Evolutionary conservation across 768 basidiomycete genomes (phyloP).

Genomic region (Goffeauzyma gilvescens): DNA sequence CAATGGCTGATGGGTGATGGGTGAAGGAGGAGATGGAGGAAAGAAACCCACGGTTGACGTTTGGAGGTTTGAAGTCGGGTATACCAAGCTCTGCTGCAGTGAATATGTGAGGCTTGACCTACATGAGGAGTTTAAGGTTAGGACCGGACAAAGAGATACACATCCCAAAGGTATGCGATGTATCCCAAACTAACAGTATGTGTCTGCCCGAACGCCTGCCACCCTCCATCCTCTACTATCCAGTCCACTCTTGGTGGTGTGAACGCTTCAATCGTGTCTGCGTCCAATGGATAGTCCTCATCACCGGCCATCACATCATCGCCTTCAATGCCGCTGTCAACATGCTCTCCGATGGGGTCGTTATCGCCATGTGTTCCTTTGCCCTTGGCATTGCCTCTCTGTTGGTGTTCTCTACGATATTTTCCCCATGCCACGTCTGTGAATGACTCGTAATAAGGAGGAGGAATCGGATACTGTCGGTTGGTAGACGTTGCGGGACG

Average conservation of each 20-base stretch:
- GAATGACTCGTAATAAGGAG: constrained; percentile 7
- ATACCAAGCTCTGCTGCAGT: constrained; percentile 1
- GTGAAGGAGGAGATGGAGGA: too few relatives aligned
- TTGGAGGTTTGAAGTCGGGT: constrained; percentile 2
- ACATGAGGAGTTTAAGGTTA: not conserved
- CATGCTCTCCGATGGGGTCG: too few relatives aligned
- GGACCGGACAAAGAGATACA: not conserved
- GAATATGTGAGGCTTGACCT: not conserved
- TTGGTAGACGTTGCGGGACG: not conserved
- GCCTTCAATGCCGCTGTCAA: too few relatives aligned
- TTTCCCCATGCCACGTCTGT: constrained; percentile 2
- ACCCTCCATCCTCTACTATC: constrained; percentile 3
- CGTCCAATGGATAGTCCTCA: too few relatives aligned
- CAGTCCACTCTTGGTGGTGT: constrained; percentile 6
- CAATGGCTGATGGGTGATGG: too few relatives aligned
- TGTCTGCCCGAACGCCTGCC: constrained; percentile 5
- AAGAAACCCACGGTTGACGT: constrained; percentile 3
- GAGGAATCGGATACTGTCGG: constrained; percentile 5
- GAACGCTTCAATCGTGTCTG: constrained; percentile 1
- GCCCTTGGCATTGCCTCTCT: not conserved
- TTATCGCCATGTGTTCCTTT: not conserved
- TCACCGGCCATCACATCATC: too few relatives aligned
- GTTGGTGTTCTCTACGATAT: not conserved
- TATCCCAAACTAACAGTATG: not conserved
- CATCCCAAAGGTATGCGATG: too few relatives aligned